phyloP scores from a whole-genome alignment of 352 stramenopile species.

The Lagenidium giganteum region DNA sequence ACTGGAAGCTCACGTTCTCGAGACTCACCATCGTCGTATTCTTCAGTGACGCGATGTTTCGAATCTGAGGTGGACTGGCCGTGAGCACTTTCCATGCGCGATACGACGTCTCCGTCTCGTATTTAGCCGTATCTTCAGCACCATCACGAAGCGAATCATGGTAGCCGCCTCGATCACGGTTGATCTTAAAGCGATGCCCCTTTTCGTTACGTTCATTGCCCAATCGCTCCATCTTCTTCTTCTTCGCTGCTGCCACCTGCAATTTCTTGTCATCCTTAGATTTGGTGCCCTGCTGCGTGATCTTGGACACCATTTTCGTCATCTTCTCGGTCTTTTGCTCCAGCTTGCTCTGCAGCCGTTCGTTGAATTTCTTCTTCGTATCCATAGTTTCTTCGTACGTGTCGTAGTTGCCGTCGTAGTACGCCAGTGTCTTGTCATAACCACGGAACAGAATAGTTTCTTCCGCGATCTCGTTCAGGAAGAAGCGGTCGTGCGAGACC shows the following conservation, averaged over 20 bases:
- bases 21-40: constrained; percentile 48
- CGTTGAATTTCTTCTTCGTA: constrained; percentile 41
- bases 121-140: constrained; percentile 38
- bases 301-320: constrained; percentile 40
- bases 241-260: constrained; percentile 51
- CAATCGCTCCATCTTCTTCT: constrained; percentile 66
- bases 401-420: constrained; percentile 63
- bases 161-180: constrained; percentile 43
- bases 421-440: constrained; percentile 48
- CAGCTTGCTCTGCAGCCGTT: constrained; percentile 37
- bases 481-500: constrained; percentile 91
- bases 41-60: constrained; percentile 41
- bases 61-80: constrained; percentile 39
- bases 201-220: constrained; percentile 44
- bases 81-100: constrained; percentile 40
- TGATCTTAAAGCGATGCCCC: constrained; percentile 55
- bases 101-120: constrained; percentile 24
- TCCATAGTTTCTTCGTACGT: constrained; percentile 44
- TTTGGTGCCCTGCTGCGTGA: constrained; percentile 30
- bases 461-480: constrained; percentile 89
- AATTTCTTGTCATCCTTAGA: constrained; percentile 61
- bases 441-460: constrained; percentile 53
- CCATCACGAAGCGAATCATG: constrained; percentile 22
- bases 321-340: constrained; percentile 54
- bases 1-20: constrained; percentile 46